Conservation (phyloP, 2,329 filamentous ascomycete genomes). For the Beauveria brongniartii region DNA sequence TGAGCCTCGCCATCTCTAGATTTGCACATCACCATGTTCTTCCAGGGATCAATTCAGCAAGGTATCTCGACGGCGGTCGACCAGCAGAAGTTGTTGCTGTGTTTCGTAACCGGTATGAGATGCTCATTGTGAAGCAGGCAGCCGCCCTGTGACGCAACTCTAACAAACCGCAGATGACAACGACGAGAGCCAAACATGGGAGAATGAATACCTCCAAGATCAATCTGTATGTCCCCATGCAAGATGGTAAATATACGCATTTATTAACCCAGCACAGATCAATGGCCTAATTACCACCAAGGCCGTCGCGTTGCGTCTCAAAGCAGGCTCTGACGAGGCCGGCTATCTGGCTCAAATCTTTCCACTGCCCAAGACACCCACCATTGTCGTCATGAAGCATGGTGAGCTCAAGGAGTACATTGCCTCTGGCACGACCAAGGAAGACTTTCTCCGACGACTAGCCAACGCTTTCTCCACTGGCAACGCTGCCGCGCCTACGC, state of each 20-base stretch:
- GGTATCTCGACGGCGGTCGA: constrained; percentile 71
- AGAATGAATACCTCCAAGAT: constrained; percentile 57
- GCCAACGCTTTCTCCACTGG: constrained; percentile 23
- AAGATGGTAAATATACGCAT: no score
- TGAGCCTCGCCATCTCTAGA: neutral
- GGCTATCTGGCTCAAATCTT: constrained; percentile 76
- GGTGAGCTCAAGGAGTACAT: constrained; percentile 73
- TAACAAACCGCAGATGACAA: constrained; percentile 48
- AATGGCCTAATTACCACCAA: constrained; percentile 48
- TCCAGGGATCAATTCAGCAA: constrained; percentile 68
- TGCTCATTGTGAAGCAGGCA: constrained; percentile 10
- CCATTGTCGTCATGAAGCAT: constrained; percentile 71
- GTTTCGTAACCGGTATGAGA: constrained; percentile 68
- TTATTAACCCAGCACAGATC: constrained; percentile 34
- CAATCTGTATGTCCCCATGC: constrained; percentile 38
- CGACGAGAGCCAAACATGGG: constrained; percentile 64
- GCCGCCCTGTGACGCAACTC: constrained; percentile 7
- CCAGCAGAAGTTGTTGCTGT: constrained; percentile 69
- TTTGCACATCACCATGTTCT: constrained; percentile 56
- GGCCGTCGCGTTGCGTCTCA: constrained; percentile 62
- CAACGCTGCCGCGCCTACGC: neutral
- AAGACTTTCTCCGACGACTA: constrained; percentile 52
- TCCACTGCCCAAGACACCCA: constrained; percentile 69
- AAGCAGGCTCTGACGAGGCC: constrained; percentile 69
- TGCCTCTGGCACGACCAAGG: constrained; percentile 51